Evolutionary conservation across 2,329 filamentous ascomycete species (phyloP).

Genomic region (Botrytis porri): DNA sequence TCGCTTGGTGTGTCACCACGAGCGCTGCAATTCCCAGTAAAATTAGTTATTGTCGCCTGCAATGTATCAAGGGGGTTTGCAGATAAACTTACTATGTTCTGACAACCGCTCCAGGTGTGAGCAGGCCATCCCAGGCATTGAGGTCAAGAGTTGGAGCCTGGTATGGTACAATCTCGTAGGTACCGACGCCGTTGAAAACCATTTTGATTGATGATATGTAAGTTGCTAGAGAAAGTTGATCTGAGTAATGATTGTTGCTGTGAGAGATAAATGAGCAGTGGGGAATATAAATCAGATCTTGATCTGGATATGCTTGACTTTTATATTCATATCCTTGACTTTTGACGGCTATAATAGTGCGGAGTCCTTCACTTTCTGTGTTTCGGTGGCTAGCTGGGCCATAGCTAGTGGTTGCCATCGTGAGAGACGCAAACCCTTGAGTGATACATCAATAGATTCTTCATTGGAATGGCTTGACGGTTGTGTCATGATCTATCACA

Average conservation of each 20-base stretch:
- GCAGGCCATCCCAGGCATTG: not conserved
- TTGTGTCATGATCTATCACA: not conserved
- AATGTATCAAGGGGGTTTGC: not conserved
- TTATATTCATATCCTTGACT: not conserved
- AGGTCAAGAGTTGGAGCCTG: conserved; percentile 12
- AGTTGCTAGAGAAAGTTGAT: not conserved
- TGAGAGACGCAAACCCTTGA: not conserved
- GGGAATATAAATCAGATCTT: not conserved
- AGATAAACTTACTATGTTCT: conserved; percentile 1
- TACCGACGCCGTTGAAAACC: not conserved
- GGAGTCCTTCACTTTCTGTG: not conserved
- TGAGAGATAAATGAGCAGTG: not conserved
- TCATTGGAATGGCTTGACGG: not conserved
- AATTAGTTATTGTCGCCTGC: not conserved
- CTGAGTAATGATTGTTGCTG: not conserved
- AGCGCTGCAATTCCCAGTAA: not conserved
- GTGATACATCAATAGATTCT: not conserved
- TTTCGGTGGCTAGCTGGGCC: not conserved
- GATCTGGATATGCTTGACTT: not conserved
- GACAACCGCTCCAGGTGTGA: not conserved
- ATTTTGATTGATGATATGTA: conserved; percentile 1
- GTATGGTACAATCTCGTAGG: conserved; percentile 8
- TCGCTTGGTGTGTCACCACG: not conserved
- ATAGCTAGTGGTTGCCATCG: not conserved
- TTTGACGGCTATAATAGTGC: not conserved